phyloP scores from a whole-genome alignment of 306 rosid species.

The Gillenia trifoliata region DNA sequence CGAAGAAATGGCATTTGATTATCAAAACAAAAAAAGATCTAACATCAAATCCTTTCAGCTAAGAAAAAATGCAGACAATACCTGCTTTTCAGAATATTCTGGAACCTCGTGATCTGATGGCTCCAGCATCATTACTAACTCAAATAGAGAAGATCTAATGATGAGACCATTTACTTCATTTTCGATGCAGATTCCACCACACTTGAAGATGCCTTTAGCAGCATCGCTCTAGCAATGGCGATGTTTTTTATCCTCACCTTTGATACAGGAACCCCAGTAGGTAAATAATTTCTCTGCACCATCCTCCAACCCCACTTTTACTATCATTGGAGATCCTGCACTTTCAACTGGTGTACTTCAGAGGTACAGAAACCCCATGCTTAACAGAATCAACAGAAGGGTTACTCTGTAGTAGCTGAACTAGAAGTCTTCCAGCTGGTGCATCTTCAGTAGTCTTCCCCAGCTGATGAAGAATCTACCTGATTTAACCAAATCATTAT shows the following conservation, averaged over 20 bases:
- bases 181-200: slow-evolving; percentile 30
- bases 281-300: slow-evolving; percentile 16
- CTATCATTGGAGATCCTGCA: slow-evolving; percentile 30
- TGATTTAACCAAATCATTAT: slow-evolving; percentile 21
- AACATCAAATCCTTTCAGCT: slow-evolving; percentile 15
- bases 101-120: slow-evolving; percentile 33
- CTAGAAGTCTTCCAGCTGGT: slow-evolving; percentile 19
- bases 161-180: slow-evolving; percentile 23
- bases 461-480: slow-evolving; percentile 19
- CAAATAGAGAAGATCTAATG: slow-evolving; percentile 26
- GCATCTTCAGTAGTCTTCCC: slow-evolving; percentile 21
- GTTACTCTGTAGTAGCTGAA: background rate
- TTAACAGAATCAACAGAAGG: too few species aligned
- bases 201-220: slow-evolving; percentile 21
- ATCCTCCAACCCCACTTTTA: slow-evolving; percentile 10
- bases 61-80: slow-evolving; percentile 21
- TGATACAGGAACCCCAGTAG: slow-evolving; percentile 20
- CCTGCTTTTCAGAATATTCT: slow-evolving; percentile 53
- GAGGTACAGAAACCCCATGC: too few species aligned
- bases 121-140: slow-evolving; percentile 28
- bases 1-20: slow-evolving; percentile 6
- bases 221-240: slow-evolving; percentile 24
- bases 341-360: slow-evolving; percentile 33
- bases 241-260: slow-evolving; percentile 31
- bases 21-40: background rate